phyloP scores from a whole-genome alignment of 2,329 filamentous ascomycete genomes.

The Macrophomina phaseolina region DNA sequence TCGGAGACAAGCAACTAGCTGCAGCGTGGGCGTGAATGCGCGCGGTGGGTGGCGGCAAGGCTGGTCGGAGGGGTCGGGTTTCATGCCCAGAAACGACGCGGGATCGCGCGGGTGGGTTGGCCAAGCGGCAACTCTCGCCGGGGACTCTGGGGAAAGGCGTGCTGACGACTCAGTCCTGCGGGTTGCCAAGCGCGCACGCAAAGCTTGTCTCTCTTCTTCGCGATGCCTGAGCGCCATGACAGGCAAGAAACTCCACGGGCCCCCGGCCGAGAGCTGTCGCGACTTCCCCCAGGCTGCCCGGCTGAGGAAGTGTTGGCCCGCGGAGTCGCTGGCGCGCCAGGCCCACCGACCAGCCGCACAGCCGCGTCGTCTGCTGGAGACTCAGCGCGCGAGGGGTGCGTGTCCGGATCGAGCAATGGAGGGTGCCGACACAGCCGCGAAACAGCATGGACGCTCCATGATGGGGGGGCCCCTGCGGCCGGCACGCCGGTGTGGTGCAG shows the following conservation, averaged over 20 bases:
- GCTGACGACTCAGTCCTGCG: neutral
- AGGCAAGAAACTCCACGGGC: constrained; percentile 1
- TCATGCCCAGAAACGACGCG: constrained; percentile 8
- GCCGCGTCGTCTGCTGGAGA: too few species aligned
- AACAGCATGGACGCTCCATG: too few species aligned
- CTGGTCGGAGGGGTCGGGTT: neutral
- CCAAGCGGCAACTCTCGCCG: constrained; percentile 13
- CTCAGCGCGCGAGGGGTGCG: too few species aligned
- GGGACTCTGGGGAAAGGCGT: neutral
- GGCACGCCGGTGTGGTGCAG: neutral
- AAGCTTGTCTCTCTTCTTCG: neutral
- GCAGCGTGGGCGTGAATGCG: neutral
- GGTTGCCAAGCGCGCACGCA: constrained; percentile 3
- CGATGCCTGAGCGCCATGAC: neutral
- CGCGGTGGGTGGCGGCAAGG: too few species aligned
- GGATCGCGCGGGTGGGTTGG: neutral
- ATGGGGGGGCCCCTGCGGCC: neutral
- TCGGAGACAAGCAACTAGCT: constrained; percentile 11
- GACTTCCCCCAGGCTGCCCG: too few species aligned
- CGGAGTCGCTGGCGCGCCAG: too few species aligned
- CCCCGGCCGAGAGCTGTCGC: too few species aligned
- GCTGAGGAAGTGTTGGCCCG: too few species aligned
- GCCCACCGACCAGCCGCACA: too few species aligned
- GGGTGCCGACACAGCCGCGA: too few species aligned
- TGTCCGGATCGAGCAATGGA: too few species aligned